Percentiles rank a stretch among this genome's conserved stretches.
Conservation (phyloP, 1,139 yeast species). For the Pneumocystis canis region DNA sequence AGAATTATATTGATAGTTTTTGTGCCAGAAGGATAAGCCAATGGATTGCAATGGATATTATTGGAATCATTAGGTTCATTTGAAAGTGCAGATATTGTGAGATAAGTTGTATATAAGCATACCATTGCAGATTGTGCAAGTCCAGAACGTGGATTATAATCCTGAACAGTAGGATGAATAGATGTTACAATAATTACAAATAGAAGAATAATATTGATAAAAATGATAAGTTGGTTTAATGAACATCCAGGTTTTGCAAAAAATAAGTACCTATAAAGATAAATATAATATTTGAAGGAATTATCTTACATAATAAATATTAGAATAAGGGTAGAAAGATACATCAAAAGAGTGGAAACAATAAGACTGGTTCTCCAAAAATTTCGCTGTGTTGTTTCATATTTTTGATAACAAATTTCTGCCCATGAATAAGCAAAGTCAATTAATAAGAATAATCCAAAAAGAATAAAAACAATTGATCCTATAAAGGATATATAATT, state of each 20-base stretch:
- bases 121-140: conserved; percentile 96
- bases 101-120: conserved; percentile 78
- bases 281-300: not conserved
- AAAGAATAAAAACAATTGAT: conserved; percentile 71
- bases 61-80: conserved; percentile 85
- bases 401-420: conserved; percentile 80
- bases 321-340: conserved; percentile 53
- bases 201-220: conserved; percentile 54
- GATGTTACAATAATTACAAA: conserved; percentile 55
- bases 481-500: conserved; percentile 74
- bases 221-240: conserved; percentile 80
- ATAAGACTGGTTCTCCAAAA: conserved; percentile 71
- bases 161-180: conserved; percentile 73
- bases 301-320: conserved; percentile 45
- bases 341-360: conserved; percentile 81
- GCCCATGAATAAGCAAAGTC: conserved; percentile 99
- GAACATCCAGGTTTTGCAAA: conserved; percentile 77
- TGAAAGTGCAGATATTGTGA: conserved; percentile 85
- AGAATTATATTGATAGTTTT: conserved; percentile 75
- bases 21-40: conserved; percentile 72
- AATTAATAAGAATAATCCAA: conserved; percentile 77
- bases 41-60: conserved; percentile 56
- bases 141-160: conserved; percentile 87
- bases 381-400: conserved; percentile 40
- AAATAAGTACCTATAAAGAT: conserved; percentile 35